A percentile compares a stretch with the other conserved stretches of the same genome.
Conservation (phyloP, 805 yeast genomes). For the Candida ascalaphidarum region DNA sequence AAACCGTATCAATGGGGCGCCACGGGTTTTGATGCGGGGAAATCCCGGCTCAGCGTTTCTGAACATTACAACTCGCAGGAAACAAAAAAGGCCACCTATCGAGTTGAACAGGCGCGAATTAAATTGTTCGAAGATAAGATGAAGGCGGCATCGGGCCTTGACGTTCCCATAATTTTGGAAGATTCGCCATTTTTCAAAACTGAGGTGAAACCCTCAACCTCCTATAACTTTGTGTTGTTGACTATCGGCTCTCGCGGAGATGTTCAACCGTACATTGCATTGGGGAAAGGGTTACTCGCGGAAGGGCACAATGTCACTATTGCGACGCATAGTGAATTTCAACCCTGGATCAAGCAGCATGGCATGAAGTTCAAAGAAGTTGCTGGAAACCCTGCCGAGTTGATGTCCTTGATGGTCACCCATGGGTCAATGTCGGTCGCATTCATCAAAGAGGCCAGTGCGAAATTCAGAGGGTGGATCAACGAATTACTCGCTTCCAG, state of each 20-base stretch:
- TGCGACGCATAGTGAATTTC: slow-evolving; percentile 80
- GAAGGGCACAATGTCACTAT: slow-evolving; percentile 85
- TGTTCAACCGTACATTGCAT: slow-evolving; percentile 90
- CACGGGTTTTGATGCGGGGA: slow-evolving; percentile 6
- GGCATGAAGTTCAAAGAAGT: slow-evolving; percentile 63
- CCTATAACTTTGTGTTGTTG: slow-evolving; percentile 55
- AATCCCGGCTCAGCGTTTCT: slow-evolving; percentile 3
- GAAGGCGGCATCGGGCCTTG: slow-evolving; percentile 49
- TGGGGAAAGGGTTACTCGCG: slow-evolving; percentile 65
- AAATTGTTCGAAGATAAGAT: slow-evolving; percentile 62
- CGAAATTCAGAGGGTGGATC: slow-evolving; percentile 79
- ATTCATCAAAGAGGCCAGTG: slow-evolving; percentile 74
- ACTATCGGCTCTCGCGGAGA: slow-evolving; percentile 97
- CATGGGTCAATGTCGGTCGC: slow-evolving; percentile 84
- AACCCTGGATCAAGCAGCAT: slow-evolving; percentile 60
- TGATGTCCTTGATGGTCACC: slow-evolving; percentile 87
- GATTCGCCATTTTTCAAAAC: slow-evolving; percentile 50
- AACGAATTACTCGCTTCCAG: slow-evolving; percentile 59
- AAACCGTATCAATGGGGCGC: slow-evolving; percentile 17
- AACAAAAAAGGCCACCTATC: slow-evolving; percentile 8
- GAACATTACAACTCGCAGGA: slow-evolving; percentile 1
- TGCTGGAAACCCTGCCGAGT: slow-evolving; percentile 89
- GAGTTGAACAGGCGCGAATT: slow-evolving; percentile 50
- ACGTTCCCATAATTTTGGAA: slow-evolving; percentile 62
- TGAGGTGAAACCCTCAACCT: slow-evolving; percentile 43